Percentiles rank a stretch among this genome's conserved stretches.
Conservation (phyloP, 1,284 basidiomycete genomes). For the Fomitiporia mediterranea region DNA sequence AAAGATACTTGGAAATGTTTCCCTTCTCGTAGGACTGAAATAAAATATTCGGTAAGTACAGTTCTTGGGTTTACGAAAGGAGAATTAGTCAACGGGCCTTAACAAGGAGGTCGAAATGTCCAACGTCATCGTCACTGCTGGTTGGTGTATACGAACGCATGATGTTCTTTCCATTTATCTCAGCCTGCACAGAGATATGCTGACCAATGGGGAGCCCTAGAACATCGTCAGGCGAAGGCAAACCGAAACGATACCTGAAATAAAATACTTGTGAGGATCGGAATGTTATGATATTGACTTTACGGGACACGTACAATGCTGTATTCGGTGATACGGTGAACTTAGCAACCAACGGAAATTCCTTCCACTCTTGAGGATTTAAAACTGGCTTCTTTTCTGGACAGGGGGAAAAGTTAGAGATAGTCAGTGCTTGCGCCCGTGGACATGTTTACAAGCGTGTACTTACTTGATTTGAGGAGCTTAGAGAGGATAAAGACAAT, state of each 20-base stretch:
- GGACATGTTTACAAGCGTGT: conserved; percentile 18
- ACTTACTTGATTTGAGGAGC: conserved; percentile 40
- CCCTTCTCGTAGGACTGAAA: conserved; percentile 90
- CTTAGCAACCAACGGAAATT: conserved; percentile 81
- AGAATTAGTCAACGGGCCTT: conserved; percentile 55
- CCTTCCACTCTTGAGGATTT: conserved; percentile 72
- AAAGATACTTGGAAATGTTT: conserved; percentile 88
- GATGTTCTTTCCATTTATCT: conserved; percentile 88
- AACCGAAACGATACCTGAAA: conserved; percentile 83
- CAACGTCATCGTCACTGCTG: conserved; percentile 86
- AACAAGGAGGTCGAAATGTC: conserved; percentile 94
- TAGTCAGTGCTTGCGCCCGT: conserved; percentile 8
- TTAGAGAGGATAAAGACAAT: conserved; percentile 40
- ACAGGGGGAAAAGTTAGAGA: neutral
- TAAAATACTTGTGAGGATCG: neutral
- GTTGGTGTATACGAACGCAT: conserved; percentile 94
- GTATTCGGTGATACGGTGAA: conserved; percentile 91
- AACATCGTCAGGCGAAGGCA: conserved; percentile 68
- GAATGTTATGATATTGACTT: neutral
- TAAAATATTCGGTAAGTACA: conserved; percentile 13
- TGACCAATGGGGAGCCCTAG: conserved; percentile 95
- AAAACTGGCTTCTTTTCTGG: conserved; percentile 63
- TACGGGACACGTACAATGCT: conserved; percentile 62
- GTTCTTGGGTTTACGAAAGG: neutral
- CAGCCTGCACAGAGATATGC: conserved; percentile 90